These are phyloP conservation scores for Dendrobium chrysotoxum DNA, from an alignment of 106 monocot species.

Conservation along the genomic window DNA sequence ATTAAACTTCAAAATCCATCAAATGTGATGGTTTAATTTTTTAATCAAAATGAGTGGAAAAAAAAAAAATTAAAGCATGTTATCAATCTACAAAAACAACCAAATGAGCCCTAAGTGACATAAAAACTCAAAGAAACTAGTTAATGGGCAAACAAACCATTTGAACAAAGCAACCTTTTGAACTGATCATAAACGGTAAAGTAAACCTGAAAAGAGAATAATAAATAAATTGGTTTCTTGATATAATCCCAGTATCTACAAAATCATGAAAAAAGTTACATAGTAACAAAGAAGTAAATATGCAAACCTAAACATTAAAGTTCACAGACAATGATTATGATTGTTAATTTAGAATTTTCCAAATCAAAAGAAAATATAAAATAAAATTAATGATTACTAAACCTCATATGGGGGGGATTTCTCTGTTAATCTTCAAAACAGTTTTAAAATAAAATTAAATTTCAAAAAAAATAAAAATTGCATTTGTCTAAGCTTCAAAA, in stretches of 20 bases:
- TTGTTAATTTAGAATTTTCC: background rate
- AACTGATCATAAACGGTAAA: constrained; percentile 67
- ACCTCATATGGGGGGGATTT: background rate
- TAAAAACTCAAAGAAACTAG: background rate
- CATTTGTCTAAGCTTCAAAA: background rate
- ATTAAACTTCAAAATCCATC: background rate
- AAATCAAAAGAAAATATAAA: background rate
- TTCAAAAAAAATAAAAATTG: background rate
- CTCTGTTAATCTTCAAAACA: background rate
- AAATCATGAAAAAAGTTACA: background rate
- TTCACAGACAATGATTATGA: background rate
- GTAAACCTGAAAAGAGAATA: constrained; percentile 36
- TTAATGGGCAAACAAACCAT: constrained; percentile 36
- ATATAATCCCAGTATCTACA: background rate
- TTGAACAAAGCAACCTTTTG: constrained; percentile 47
- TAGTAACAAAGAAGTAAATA: background rate
- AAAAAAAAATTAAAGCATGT: background rate
- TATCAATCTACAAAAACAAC: background rate
- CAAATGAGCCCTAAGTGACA: background rate
- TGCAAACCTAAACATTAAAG: background rate
- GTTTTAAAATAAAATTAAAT: too few relatives aligned
- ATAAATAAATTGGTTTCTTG: background rate
- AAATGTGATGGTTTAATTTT: background rate
- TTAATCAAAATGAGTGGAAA: background rate
- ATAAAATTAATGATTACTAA: background rate